Percentiles rank a stretch among this genome's conserved stretches.
These are phyloP conservation scores for Malus hybrid DNA, from an alignment of 331 rosid species.

Conservation along the genomic window DNA sequence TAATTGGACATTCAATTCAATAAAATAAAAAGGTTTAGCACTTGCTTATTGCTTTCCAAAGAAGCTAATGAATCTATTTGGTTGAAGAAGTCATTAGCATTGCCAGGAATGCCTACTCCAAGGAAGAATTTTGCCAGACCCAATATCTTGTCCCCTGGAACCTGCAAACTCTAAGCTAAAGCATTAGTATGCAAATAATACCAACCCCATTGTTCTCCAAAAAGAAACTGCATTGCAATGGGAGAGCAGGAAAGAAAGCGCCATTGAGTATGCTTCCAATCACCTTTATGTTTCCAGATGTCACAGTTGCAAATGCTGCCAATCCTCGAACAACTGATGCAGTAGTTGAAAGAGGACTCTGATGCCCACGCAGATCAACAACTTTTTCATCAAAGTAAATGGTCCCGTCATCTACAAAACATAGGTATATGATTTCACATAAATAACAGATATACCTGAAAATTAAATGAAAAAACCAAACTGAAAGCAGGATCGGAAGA, in stretches of 20 bases:
- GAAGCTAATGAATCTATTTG: slow-evolving; percentile 83
- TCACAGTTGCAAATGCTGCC: slow-evolving; percentile 56
- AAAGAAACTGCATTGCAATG: background rate
- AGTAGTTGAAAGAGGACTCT: slow-evolving; percentile 76
- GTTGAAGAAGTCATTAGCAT: slow-evolving; percentile 73
- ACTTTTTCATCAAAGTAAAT: slow-evolving; percentile 76
- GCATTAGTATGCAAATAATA: slow-evolving; percentile 12
- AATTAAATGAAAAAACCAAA: background rate
- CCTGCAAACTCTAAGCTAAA: slow-evolving; percentile 44
- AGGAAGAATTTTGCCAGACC: slow-evolving; percentile 91
- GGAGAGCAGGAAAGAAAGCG: background rate
- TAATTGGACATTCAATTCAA: background rate
- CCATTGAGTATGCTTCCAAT: slow-evolving; percentile 12
- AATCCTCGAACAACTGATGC: slow-evolving; percentile 87
- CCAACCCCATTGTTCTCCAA: background rate
- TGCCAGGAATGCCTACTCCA: slow-evolving; percentile 88
- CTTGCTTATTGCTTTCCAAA: slow-evolving; percentile 75
- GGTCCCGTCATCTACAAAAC: slow-evolving; percentile 71
- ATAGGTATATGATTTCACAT: background rate
- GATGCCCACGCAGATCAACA: slow-evolving; percentile 56
- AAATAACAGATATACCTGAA: background rate
- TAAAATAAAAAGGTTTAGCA: slow-evolving; percentile 3
- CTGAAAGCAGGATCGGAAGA: background rate
- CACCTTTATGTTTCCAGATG: slow-evolving; percentile 72
- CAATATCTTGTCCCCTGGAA: slow-evolving; percentile 64